These are phyloP conservation scores for Malania oleifera DNA, from an alignment of 164 flowering plant genomes.

Conservation along the genomic window DNA sequence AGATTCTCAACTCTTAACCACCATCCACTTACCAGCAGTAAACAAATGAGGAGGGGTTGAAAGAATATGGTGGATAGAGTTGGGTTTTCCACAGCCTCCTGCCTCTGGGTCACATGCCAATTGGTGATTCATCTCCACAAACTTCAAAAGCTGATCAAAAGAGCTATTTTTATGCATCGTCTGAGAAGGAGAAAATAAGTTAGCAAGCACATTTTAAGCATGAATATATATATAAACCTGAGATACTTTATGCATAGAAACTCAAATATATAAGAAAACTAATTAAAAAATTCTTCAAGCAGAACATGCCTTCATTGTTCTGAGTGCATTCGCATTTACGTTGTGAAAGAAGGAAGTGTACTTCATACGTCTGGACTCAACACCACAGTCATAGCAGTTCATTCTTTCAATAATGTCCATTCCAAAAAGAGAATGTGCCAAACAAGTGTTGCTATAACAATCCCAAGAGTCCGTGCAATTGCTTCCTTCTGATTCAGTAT, in stretches of 20 bases:
- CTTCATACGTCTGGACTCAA: background rate
- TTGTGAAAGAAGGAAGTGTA: background rate
- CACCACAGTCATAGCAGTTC: background rate
- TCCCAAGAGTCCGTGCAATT: background rate
- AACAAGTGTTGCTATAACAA: background rate
- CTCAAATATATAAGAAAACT: background rate
- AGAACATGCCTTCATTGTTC: background rate
- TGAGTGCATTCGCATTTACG: background rate
- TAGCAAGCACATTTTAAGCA: background rate
- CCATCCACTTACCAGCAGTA: background rate
- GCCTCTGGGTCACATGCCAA: background rate
- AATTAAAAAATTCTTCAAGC: background rate
- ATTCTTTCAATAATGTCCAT: background rate
- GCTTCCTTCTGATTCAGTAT: background rate
- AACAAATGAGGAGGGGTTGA: conserved; percentile 2
- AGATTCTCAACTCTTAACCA: background rate
- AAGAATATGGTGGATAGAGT: background rate
- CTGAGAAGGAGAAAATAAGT: background rate
- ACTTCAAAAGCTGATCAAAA: background rate
- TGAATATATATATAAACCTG: background rate
- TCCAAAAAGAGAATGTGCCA: conserved; percentile 2
- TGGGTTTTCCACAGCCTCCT: conserved; percentile 7
- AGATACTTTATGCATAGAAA: no score
- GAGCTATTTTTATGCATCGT: background rate
- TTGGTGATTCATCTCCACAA: conserved; percentile 1